A percentile compares a stretch with the other conserved stretches of the same genome.
Conservation (phyloP, 1,139 yeast species). For the Wickerhamomyces sp. region DNA sequence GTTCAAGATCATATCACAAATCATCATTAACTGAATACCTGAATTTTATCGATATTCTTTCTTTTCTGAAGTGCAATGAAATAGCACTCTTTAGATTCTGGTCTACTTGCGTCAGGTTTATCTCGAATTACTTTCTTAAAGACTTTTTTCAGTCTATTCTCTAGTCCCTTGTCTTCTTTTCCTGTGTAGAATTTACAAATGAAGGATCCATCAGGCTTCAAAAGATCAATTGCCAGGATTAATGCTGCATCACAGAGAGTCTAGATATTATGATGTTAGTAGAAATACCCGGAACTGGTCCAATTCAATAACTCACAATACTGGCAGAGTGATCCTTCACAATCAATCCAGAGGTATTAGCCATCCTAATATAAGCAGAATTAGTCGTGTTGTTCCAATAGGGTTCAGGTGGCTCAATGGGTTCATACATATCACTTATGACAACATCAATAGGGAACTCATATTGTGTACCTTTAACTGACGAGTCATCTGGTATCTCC, state of each 20-base stretch:
- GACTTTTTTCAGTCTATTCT: slow-evolving; percentile 48
- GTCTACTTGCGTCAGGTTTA: slow-evolving; percentile 57
- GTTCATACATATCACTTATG: slow-evolving; percentile 83
- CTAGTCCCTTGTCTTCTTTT: slow-evolving; percentile 57
- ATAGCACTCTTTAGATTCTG: slow-evolving; percentile 64
- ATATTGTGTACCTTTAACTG: slow-evolving; percentile 3
- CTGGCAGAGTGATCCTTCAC: slow-evolving; percentile 58
- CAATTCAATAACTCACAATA: slow-evolving; percentile 34
- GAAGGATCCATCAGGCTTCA: slow-evolving; percentile 66
- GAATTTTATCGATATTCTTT: slow-evolving; percentile 40
- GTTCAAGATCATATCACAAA: too few species aligned
- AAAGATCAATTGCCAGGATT: slow-evolving; percentile 61
- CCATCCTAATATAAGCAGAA: slow-evolving; percentile 73
- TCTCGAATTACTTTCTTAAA: slow-evolving; percentile 54
- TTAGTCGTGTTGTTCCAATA: slow-evolving; percentile 72
- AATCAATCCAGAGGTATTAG: slow-evolving; percentile 62
- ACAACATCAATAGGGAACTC: slow-evolving; percentile 56
- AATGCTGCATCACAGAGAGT: slow-evolving; percentile 92
- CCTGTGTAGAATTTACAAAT: slow-evolving; percentile 74
- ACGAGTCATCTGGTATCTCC: slow-evolving; percentile 1
- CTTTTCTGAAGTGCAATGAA: slow-evolving; percentile 57
- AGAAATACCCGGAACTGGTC: slow-evolving; percentile 1
- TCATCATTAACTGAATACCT: slow-evolving; percentile 33
- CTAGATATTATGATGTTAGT: slow-evolving; percentile 25
- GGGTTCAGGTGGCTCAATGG: slow-evolving; percentile 60